Percentiles rank a stretch among this genome's conserved stretches.
Conservation (phyloP, 2,329 filamentous ascomycete species). For the Neonectria ditissima region DNA sequence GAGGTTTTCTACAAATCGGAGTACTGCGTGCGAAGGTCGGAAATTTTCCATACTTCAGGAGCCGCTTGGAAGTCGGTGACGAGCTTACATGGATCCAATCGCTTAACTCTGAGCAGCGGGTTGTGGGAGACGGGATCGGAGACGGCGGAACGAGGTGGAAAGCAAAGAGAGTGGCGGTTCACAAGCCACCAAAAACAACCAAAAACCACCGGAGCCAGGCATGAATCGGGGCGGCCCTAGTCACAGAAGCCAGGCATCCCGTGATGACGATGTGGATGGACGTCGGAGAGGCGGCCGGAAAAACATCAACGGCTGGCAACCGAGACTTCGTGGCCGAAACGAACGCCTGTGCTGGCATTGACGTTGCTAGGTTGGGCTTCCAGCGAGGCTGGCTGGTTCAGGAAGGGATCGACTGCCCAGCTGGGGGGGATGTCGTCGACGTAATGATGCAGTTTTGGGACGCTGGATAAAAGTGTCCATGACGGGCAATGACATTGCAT, state of each 20-base stretch:
- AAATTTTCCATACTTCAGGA: constrained; percentile 23
- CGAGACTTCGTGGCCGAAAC: constrained; percentile 30
- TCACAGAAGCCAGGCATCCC: constrained; percentile 15
- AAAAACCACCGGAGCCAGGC: constrained; percentile 3
- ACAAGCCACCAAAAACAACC: background rate
- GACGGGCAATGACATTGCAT: constrained; percentile 8
- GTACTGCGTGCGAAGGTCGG: background rate
- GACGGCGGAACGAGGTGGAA: background rate
- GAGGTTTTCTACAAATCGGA: constrained; percentile 3
- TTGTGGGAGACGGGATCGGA: constrained; percentile 5
- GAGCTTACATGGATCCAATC: constrained; percentile 20
- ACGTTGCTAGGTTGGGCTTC: constrained; percentile 32
- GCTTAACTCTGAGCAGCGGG: constrained; percentile 20
- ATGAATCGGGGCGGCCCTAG: constrained; percentile 23
- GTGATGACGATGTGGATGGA: constrained; percentile 28
- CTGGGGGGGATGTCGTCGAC: constrained; percentile 31
- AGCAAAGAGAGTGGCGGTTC: background rate
- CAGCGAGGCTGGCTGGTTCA: constrained; percentile 25
- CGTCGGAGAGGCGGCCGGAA: constrained; percentile 23
- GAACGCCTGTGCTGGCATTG: constrained; percentile 24
- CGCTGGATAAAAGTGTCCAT: constrained; percentile 1
- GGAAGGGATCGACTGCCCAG: constrained; percentile 38
- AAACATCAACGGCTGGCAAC: constrained; percentile 35
- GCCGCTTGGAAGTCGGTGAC: constrained; percentile 22
- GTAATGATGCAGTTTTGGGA: constrained; percentile 38